Conservation (phyloP, 768 basidiomycete species). For the Favolaschia claudopus region DNA sequence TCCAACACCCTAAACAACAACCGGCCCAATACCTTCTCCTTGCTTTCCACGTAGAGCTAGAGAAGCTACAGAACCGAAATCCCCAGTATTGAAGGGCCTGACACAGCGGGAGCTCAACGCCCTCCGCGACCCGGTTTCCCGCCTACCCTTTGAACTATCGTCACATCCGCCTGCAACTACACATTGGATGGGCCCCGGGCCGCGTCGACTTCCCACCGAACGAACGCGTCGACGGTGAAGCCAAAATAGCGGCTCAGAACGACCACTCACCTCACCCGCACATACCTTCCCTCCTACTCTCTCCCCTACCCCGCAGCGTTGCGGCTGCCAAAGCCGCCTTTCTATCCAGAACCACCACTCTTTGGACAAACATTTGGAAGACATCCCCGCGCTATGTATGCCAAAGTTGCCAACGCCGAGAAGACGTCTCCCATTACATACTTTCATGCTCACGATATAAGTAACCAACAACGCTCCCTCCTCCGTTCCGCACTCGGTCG, state of each 20-base stretch:
- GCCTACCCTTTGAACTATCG: too few species aligned
- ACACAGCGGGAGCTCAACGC: too few species aligned
- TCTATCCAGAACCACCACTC: background rate
- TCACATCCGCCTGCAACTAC: background rate
- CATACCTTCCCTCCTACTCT: background rate
- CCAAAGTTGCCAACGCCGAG: background rate
- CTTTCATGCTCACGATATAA: conserved; percentile 18
- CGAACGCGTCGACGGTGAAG: conserved; percentile 14
- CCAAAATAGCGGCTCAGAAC: conserved; percentile 7
- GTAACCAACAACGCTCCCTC: background rate
- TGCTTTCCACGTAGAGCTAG: conserved; percentile 10
- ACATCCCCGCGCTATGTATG: background rate
- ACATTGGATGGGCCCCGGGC: conserved; percentile 20
- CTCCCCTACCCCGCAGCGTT: background rate
- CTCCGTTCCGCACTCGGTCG: background rate
- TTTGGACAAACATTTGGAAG: background rate
- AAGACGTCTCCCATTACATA: conserved; percentile 25
- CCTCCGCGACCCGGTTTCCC: too few species aligned
- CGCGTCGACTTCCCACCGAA: conserved; percentile 21
- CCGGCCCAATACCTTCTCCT: conserved; percentile 19
- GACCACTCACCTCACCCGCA: background rate
- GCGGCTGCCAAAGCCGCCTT: background rate
- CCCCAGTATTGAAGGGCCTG: too few species aligned
- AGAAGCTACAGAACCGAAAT: background rate
- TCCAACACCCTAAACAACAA: background rate